phyloP scores from a whole-genome alignment of 139 green algal species.

The Coelastrella sp. region DNA sequence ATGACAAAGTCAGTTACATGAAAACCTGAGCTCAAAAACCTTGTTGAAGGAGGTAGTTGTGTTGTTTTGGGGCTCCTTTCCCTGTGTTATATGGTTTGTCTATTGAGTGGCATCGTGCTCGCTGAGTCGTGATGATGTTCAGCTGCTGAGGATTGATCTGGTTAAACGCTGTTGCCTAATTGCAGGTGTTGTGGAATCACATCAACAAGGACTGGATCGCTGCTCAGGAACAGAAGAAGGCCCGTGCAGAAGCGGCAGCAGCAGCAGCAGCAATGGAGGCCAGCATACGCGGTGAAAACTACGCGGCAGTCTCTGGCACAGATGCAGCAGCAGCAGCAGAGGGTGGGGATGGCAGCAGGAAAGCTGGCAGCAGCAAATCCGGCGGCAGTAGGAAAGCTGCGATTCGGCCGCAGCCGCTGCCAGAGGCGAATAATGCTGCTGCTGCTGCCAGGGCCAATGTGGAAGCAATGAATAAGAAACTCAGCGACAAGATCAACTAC shows the following conservation, averaged over 20 bases:
- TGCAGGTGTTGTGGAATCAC: slow-evolving; percentile 53
- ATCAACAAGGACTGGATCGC: slow-evolving; percentile 65
- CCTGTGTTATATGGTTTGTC: too few species aligned
- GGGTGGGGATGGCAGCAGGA: not conserved
- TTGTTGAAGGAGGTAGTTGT: slow-evolving; percentile 50
- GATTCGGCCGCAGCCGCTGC: slow-evolving; percentile 27
- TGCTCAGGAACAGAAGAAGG: slow-evolving; percentile 52
- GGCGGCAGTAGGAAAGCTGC: slow-evolving; percentile 4
- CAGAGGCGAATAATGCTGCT: slow-evolving; percentile 52
- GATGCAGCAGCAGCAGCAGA: not conserved
- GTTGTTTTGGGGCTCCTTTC: too few species aligned
- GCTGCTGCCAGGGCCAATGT: slow-evolving; percentile 75
- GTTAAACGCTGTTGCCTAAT: not conserved
- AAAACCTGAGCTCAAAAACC: slow-evolving; percentile 41
- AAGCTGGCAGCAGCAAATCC: not conserved
- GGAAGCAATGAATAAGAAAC: slow-evolving; percentile 67
- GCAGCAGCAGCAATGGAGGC: slow-evolving; percentile 22
- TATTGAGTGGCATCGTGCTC: too few species aligned
- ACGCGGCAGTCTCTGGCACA: slow-evolving; percentile 16
- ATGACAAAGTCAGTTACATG: slow-evolving; percentile 48
- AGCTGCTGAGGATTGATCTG: not conserved
- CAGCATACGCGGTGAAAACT: not conserved
- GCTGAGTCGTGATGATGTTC: too few species aligned
- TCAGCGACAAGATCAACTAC: slow-evolving; percentile 94
- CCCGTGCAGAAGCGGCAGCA: not conserved